Base-by-base conservation (phyloP, 163 green algal genomes). In the Trebouxia gelatinosa region DNA sequence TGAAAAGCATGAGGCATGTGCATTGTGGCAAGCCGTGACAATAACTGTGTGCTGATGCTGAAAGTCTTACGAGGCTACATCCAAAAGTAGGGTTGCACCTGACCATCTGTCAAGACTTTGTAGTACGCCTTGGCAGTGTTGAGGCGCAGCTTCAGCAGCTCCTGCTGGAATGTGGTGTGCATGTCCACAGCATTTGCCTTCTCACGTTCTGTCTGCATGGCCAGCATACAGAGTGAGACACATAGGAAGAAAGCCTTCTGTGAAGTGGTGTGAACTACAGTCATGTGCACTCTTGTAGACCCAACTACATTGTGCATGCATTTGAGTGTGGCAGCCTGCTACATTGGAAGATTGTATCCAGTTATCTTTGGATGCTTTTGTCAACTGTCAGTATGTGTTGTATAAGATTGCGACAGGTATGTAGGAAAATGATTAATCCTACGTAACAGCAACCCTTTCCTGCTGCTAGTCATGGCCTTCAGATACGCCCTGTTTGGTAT, bases 161-260 rank as follows among this genome's bases (percentile, higher is more conserved):
- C 89, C 1, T 88, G 74, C 80, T 95, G 90, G 59, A 93, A 94
- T 57, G 82, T 84, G 77, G 83, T 85, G 88, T 94, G 90, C 89
- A 94, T 94, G 76, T 91, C 85, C 21, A 85, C 74, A 21, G 83
- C 86, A 61, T 87, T 77, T 16, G 35, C 70, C 32, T 58, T 59
- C 76, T 75, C 76, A 74, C 70, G 70, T 65, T 92, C 82, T 59
- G 89, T 91, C 71, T 78, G 34, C 21, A 68, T 23, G 59, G 59
- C 19, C 48, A 59, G 48, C n/a, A n/a, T n/a, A n/a, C n/a, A n/a
- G n/a, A n/a, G n/a, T n/a, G n/a, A n/a, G n/a, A n/a, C n/a, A n/a
- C n/a, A n/a, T n/a, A n/a, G n/a, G n/a, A n/a, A n/a, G n/a, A n/a
- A n/a, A n/a, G n/a, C n/a, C n/a, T n/a, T n/a, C n/a, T n/a, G n/a